phyloP scores from a whole-genome alignment of 345 rosid species.

The Anastatica hierochuntica region DNA sequence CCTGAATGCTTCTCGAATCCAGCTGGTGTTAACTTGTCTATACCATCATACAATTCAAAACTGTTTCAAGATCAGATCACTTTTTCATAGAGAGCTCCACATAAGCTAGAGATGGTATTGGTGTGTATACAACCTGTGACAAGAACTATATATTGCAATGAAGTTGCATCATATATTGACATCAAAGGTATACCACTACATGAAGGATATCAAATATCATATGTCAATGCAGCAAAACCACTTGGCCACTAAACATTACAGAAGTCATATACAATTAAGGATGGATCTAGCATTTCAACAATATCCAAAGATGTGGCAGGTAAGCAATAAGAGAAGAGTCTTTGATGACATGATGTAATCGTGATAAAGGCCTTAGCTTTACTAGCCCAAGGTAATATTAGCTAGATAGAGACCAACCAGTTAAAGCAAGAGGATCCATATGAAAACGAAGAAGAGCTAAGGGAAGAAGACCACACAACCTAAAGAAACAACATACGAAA shows the following conservation, averaged over 20 bases:
- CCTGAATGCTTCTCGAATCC: constrained; percentile 99
- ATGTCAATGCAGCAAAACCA: too few relatives aligned
- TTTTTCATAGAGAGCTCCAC: background rate
- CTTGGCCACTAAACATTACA: too few relatives aligned
- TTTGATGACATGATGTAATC: too few relatives aligned
- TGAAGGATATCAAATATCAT: too few relatives aligned
- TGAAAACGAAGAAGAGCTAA: background rate
- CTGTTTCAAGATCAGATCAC: constrained; percentile 17
- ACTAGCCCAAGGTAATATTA: background rate
- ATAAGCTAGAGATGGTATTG: too few relatives aligned
- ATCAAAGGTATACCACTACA: too few relatives aligned
- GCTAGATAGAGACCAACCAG: background rate
- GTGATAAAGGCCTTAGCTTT: constrained; percentile 2
- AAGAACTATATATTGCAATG: too few relatives aligned
- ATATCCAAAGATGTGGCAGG: too few relatives aligned
- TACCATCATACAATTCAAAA: constrained; percentile 22
- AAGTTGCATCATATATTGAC: too few relatives aligned
- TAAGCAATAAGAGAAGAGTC: too few relatives aligned
- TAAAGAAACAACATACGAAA: background rate
- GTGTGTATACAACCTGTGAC: constrained; percentile 25
- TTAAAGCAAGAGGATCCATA: background rate
- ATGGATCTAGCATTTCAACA: background rate
- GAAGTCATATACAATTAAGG: too few relatives aligned
- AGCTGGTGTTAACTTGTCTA: constrained; percentile 93
- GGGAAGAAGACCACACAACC: background rate